Evolutionary conservation across 2,329 filamentous ascomycete species (phyloP), one percentile per base, ranked within the genome.

Genomic region (Aspergillus costaricaensis): DNA sequence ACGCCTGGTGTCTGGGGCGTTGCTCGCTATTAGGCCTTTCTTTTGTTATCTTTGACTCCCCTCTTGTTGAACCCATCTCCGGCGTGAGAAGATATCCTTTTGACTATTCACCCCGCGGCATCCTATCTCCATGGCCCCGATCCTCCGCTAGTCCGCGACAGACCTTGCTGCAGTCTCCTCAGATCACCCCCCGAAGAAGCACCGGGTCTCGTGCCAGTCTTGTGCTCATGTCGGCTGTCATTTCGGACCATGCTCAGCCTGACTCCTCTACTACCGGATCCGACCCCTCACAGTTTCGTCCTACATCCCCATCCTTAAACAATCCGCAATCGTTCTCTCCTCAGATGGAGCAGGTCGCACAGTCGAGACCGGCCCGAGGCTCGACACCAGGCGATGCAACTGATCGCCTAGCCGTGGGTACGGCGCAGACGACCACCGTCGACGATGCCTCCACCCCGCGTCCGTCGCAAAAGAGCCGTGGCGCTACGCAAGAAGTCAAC

Each of bases 401-500:
- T 32, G 57, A 58, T 55, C 62, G 60, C 21, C 58, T 61, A 58
- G 60, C 62, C 21, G 57, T 64, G 41, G 55, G 63, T 17, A 66
- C 63, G 25, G 43, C 61, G 43, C 62, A 64, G 55, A 54, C 59
- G 56, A 64, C 62, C 17, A 56, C 56, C 7, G 50, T 59, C 12
- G 67, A 69, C 27, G 57, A 65, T 21, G 55, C 41, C 19, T 62
- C 67, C 5, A 61, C 62, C 43, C 25, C 56, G 30, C 61, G 58
- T 19, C 30, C 44, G 17, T 62, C 57, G 12, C 67, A 66, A 38
- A 64, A 60, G 44, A 57, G 55, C 19, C 66, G 55, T 7, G 55
- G 38, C 30, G 64, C 61, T 6, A 44, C 55, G 8, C 65, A 81
- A 65, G 83, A 83, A 68, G 75, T 85, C 27, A 81, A 90, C 65